Conservation (phyloP, 1,139 yeast genomes). For the Kurtzmaniella quercitrusa region DNA sequence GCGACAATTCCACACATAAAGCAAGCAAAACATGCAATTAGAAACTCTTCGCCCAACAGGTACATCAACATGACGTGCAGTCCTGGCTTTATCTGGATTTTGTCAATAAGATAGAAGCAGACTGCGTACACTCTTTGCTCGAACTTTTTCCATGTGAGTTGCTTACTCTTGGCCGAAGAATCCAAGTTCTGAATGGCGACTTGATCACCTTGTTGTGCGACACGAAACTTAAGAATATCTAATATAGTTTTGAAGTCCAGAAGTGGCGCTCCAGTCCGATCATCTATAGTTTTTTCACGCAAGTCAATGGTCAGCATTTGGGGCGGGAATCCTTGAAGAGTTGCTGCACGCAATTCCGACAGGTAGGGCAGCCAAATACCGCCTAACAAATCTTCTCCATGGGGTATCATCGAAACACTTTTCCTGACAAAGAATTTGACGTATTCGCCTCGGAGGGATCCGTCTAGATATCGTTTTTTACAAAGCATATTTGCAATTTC, state of each 20-base stretch:
- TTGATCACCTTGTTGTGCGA: conserved; percentile 70
- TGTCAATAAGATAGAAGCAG: conserved; percentile 52
- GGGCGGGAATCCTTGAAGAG: conserved; percentile 37
- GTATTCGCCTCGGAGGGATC: conserved; percentile 69
- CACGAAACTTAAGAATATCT: conserved; percentile 77
- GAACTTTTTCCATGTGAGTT: conserved; percentile 80
- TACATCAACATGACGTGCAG: conserved; percentile 77
- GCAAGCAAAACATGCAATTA: conserved; percentile 83
- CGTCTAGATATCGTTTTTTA: conserved; percentile 74
- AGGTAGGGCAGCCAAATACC: conserved; percentile 83
- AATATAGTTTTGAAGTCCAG: conserved; percentile 70
- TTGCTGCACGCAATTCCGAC: conserved; percentile 52
- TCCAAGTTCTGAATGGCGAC: conserved; percentile 73
- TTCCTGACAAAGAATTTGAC: conserved; percentile 74
- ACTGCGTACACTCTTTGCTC: conserved; percentile 75
- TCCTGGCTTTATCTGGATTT: conserved; percentile 57
- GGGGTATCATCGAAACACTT: conserved; percentile 66
- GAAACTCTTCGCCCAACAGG: conserved; percentile 83
- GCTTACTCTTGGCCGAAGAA: conserved; percentile 48
- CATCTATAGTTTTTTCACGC: conserved; percentile 71
- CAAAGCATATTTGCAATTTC: conserved; percentile 95
- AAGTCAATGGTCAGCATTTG: conserved; percentile 78
- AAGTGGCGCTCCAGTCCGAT: conserved; percentile 67
- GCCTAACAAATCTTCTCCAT: conserved; percentile 75
- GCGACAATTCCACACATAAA: conserved; percentile 76